A percentile compares a stretch with the other conserved stretches of the same genome.
phyloP scores from a whole-genome alignment of 805 yeast species.

The Saturnispora dispora region DNA sequence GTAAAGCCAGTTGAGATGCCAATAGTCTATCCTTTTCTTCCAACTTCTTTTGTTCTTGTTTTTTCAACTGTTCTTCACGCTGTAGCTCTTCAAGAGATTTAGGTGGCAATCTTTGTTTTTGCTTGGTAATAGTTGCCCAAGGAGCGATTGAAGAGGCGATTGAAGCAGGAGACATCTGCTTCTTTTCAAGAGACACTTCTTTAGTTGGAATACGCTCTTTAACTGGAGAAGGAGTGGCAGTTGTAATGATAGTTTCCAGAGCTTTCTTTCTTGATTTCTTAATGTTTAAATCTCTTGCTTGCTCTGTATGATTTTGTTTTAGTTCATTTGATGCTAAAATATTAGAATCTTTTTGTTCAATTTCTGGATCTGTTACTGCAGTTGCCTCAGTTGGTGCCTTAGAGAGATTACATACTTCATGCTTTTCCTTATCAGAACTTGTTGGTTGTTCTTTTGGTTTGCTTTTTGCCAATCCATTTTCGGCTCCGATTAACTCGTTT shows the following conservation, averaged over 20 bases:
- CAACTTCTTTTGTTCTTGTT: constrained; percentile 13
- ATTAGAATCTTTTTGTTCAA: neutral
- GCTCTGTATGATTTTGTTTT: neutral
- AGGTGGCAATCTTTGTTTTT: constrained; percentile 25
- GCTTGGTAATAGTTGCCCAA: constrained; percentile 29
- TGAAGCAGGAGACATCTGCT: neutral
- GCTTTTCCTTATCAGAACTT: neutral
- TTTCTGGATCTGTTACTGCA: neutral
- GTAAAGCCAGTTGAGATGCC: constrained; percentile 18
- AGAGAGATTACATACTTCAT: neutral
- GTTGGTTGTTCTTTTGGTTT: neutral
- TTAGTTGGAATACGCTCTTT: constrained; percentile 22
- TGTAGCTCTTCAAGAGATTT: constrained; percentile 57
- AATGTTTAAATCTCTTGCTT: neutral
- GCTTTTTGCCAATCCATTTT: neutral
- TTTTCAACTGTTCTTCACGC: constrained; percentile 37
- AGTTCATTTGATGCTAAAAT: neutral
- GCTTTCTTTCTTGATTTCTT: neutral
- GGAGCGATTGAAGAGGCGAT: constrained; percentile 15
- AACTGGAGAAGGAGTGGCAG: constrained; percentile 58
- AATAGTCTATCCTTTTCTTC: constrained; percentile 19
- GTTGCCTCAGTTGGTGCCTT: neutral
- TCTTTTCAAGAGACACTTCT: neutral
- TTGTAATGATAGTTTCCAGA: constrained; percentile 16
- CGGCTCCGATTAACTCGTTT: neutral